Evolutionary conservation across 345 rosid genomes (phyloP).

Genomic region (Garcia nutans): DNA sequence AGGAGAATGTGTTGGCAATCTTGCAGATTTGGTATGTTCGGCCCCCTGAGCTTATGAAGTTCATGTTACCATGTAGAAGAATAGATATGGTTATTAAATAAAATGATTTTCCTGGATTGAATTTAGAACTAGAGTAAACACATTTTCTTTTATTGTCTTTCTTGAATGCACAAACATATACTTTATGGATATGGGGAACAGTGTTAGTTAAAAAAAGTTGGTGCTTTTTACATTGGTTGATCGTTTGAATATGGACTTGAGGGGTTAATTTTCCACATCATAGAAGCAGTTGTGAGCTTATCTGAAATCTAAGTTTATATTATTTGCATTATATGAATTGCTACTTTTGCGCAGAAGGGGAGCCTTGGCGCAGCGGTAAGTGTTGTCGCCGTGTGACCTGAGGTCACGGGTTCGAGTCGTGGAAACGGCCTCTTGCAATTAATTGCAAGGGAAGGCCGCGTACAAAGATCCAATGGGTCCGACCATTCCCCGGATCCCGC

Average conservation of each 20-base stretch:
- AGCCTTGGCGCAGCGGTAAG: no score
- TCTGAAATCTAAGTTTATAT: background rate
- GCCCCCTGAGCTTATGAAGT: background rate
- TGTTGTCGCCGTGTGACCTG: no score
- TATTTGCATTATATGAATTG: no score
- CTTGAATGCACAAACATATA: background rate
- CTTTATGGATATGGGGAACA: background rate
- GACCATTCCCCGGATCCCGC: no score
- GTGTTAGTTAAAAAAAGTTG: background rate
- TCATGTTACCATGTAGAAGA: background rate
- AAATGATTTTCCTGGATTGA: background rate
- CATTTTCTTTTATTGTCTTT: background rate
- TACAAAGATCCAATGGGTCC: no score
- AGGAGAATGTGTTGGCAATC: conserved; percentile 96
- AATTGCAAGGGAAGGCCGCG: no score
- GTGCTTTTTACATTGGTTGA: conserved; percentile 1
- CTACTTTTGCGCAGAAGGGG: no score
- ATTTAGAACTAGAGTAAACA: no score
- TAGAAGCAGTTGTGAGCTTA: background rate
- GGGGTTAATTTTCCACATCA: background rate
- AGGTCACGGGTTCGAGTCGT: no score
- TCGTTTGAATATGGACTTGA: background rate
- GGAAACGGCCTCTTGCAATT: no score
- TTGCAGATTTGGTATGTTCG: conserved; percentile 86
- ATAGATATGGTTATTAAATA: no score